Evolutionary conservation across 495 filamentous ascomycete genomes (phyloP), one percentile per base, ranked within the genome.

Genomic region (Glarea lozoyensis): DNA sequence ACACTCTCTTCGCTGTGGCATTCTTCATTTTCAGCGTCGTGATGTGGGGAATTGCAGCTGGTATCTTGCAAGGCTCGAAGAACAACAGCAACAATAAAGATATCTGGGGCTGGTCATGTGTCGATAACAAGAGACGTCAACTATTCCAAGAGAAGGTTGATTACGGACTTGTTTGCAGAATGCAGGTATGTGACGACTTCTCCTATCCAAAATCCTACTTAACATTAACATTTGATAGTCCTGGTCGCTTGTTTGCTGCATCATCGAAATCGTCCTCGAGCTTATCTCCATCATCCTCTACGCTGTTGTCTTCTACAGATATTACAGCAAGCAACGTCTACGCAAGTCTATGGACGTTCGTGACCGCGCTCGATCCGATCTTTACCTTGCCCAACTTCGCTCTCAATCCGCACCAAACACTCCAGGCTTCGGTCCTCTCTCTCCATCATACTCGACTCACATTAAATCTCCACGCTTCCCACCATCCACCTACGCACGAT

Each of bases 101-200:
- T 59, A 70, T 99, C 55, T 99, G 92, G 92, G 90, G 88, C 20
- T 99, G 92, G 92, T 73, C 86, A 2, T 99, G 92, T 57, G 84
- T 86, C 20, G 73, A 94, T 48, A 97, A 96, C 58, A 81, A 76
- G 36, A 77, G 92, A 38, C 62, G 79, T 29, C 60, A 84, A 44
- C 61, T 93, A 17, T 95, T 87, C 60, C 59, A 76, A 44, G 63
- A 87, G 18, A 78, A 86, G 38, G 73, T 99, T 46, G 74, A 88
- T 62, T 99, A 96, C 64, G 76, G 74, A 35, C 79, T 99, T n/a
- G 73, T 97, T 55, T 99, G 92, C 69, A 85, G 92, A 58, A 76
- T 96, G 46, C 87, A 92, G 75, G 86, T 88, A 67, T 63, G 78
- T 33, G 27, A n/a, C 6, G 15, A 23, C n/a, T 34, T 37, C 18